Percentiles rank a stretch among this genome's conserved stretches.
phyloP scores from a whole-genome alignment of 164 flowering plant species.

The Tinospora cordifolia region DNA sequence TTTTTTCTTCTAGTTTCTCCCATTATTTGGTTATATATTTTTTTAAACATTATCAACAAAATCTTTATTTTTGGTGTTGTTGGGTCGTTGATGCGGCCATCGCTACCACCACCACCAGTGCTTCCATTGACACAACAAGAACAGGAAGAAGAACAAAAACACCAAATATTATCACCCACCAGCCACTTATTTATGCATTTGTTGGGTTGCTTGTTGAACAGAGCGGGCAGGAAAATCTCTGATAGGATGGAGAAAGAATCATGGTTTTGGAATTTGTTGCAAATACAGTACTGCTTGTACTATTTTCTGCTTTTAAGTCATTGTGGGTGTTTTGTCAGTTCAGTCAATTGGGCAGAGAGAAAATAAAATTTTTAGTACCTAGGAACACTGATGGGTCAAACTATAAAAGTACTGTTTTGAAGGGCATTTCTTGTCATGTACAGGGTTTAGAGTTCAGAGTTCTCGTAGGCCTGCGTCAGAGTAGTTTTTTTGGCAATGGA shows the following conservation, averaged over 20 bases:
- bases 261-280: slow-evolving; percentile 3
- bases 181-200: background rate
- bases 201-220: background rate
- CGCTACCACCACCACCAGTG: background rate
- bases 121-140: background rate
- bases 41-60: too few species aligned
- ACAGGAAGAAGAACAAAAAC: too few species aligned
- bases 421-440: slow-evolving; percentile 2
- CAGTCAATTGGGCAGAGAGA: background rate
- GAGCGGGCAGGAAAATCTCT: background rate
- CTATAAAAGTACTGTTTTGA: background rate
- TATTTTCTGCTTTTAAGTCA: background rate
- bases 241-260: background rate
- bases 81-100: background rate
- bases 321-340: background rate
- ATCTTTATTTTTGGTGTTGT: too few species aligned
- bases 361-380: slow-evolving; percentile 1
- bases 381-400: slow-evolving; percentile 8
- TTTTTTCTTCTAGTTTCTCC: background rate
- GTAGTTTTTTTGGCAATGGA: background rate
- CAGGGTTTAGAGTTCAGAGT: slow-evolving; percentile 5
- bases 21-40: background rate
- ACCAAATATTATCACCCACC: background rate
- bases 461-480: slow-evolving; percentile 1
- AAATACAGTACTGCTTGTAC: slow-evolving; percentile 1